Evolutionary conservation across 495 filamentous ascomycete species (phyloP), one percentile per base, ranked within the genome.

Genomic region (Xylaria scruposa): DNA sequence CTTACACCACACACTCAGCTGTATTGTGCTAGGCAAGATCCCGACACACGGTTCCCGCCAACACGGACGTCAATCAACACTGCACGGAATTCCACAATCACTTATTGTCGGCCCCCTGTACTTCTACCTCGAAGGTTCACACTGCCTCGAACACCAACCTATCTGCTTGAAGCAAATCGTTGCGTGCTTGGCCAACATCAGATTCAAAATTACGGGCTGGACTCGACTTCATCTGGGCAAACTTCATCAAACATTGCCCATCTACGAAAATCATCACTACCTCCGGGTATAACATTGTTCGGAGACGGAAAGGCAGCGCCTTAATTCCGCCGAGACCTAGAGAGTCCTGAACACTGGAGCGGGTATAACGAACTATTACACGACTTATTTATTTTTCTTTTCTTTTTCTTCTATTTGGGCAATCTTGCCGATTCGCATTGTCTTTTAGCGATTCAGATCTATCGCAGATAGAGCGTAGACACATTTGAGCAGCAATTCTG

Each of bases 81-180:
- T 56, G 49, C 49, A 47, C 49, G 21, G 65, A 56, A 54, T 67
- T 67, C 49, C 66, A 68, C 29, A 49, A 64, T 42, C 53, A 21
- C 67, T 73, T 58, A 24, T 38, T 63, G 67, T 73, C 67, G 67
- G 47, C 64, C 42, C 26, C 42, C 54, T 66, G 65, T 63, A 70
- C 60, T 72, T 68, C 66, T 56, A 69, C 70, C 74, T 76, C 71
- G 63, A 75, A 72, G 77, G 77, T 76, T 74, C 68, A 66, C 60
- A 61, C 65, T 53, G 67, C 70, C 67, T 51, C 71, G 53, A n/a
- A 67, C 67, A 72, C 75, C 60, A 70, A 68, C 46, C 68, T 70
- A 70, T 78, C 73, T 67, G 71, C 75, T 74, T 69, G 77, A 76
- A 61, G 74, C 74, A 79, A 75, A 72, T 68, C 26, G 74, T 70